These are phyloP conservation scores for Suhomyces anneliseae DNA, from an alignment of 1,139 yeast species.

Conservation along the genomic window DNA sequence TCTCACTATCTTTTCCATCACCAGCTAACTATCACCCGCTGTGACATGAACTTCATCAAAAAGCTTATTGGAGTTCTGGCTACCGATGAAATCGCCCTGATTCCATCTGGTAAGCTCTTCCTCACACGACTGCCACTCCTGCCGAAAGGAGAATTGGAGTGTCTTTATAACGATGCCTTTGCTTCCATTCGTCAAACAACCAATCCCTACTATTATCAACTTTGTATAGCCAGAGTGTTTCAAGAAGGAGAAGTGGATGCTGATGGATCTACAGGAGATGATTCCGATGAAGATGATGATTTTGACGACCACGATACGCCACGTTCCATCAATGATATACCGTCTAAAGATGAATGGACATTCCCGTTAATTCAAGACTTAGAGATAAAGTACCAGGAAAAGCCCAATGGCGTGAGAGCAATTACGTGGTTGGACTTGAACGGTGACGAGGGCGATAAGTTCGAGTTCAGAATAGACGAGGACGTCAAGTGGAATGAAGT, in stretches of 20 bases:
- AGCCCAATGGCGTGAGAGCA: slow-evolving; percentile 38
- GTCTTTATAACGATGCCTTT: slow-evolving; percentile 74
- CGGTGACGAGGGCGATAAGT: slow-evolving; percentile 85
- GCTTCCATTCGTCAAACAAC: slow-evolving; percentile 71
- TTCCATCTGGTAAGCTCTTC: slow-evolving; percentile 80
- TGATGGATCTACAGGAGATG: slow-evolving; percentile 37
- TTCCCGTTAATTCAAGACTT: slow-evolving; percentile 69
- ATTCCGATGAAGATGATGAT: slow-evolving; percentile 57
- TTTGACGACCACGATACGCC: slow-evolving; percentile 42
- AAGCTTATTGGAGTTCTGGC: slow-evolving; percentile 63
- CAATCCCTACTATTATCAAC: slow-evolving; percentile 64
- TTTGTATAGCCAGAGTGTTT: slow-evolving; percentile 67
- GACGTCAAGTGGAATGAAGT: slow-evolving; percentile 57
- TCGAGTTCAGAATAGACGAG: slow-evolving; percentile 71
- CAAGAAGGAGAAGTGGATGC: slow-evolving; percentile 63
- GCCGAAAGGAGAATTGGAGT: slow-evolving; percentile 85
- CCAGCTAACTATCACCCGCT: background rate
- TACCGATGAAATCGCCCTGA: slow-evolving; percentile 65
- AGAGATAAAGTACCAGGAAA: slow-evolving; percentile 42
- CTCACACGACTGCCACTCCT: slow-evolving; percentile 72
- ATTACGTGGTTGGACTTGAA: slow-evolving; percentile 80
- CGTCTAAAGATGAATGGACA: slow-evolving; percentile 61
- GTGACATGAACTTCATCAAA: slow-evolving; percentile 72
- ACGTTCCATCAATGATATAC: slow-evolving; percentile 29
- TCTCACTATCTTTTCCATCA: slow-evolving; percentile 1